Base-by-base conservation (phyloP, 2,329 filamentous ascomycete species). In the Fusarium dlaminii region DNA sequence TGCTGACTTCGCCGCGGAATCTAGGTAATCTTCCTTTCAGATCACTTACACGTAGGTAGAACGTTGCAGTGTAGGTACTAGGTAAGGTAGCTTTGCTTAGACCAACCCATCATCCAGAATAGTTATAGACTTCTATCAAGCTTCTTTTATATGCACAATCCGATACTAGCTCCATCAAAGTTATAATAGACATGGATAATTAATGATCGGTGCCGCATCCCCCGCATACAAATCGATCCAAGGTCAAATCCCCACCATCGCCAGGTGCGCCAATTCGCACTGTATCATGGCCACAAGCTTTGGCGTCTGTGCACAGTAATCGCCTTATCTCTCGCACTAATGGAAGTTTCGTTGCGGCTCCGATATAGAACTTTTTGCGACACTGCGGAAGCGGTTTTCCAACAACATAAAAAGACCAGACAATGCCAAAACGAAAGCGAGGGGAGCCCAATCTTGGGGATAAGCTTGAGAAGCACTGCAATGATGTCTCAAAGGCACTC, bases 401-500 rank as follows among this genome's bases (percentile, higher is more conserved):
- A 48, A 34, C 34, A 63, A 66, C 68, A 74, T 72, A 62, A 74
- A 74, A 74, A 63, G 52, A 37, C 36, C 48, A 46, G 55, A 60
- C 66, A 36, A 90, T 90, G 89, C 83, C 85, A 40, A 92, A 92
- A 83, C 85, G 90, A 73, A 91, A 90, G 83, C 85, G 88, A 66
- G 75, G 80, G 65, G 84, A 87, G 51, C 81, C 83, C 36, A 83
- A 80, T 64, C 81, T 90, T 51, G 83, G 86, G 14, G 84, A 86
- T 14, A 85, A 86, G 69, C 83, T 91, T n/a, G 82, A 85, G 14
- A 87, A 88, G 74, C 84, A 87, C 76, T 86, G 87, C 72, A 90
- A 89, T 78, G 86, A 90, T 40, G 85, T 96, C 14, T 87, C 87
- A 70, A 88, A 90, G 66, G 92, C 91, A 2, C 86, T 96, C 68